Base-by-base conservation (phyloP, 106 monocot species). In the Phalaenopsis aphrodite region DNA sequence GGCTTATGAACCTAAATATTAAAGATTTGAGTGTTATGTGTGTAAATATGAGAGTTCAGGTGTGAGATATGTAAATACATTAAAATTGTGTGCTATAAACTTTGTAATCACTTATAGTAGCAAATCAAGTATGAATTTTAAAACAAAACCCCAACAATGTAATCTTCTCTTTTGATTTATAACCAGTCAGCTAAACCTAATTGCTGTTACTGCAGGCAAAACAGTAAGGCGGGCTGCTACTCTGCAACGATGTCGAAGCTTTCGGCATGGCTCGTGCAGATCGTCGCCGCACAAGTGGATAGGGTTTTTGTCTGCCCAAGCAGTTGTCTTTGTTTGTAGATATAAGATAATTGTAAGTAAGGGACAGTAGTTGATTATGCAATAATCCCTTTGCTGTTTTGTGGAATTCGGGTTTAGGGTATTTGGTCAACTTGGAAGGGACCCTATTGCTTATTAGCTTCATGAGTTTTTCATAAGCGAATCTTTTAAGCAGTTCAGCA, bases 331-430 rank as follows among this genome's bases (percentile, higher is more conserved):
- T 69, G 30, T 69, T 37, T 69, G 69, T 69, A 69, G 69, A 69
- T 69, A 14, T 69, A 69, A 36, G 11, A 36, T 61, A 5, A 3
- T 21, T 5, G 0, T 56, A 56, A 15, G 56, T 56, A 2, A 5
- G 69, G 69, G 4, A 69, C 14, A 36, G 38, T 69, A 5, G 23
- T 69, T 39, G 4, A 37, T 69, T 39, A 69, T 69, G 4, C 15
- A 69, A 69, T 69, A 69, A 69, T 69, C 37, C 69, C 30, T 30
- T 69, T 69, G 39, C 69, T 38, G 68, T 37, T 69, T 39, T 69
- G 69, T 69, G 12, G 5, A 39, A 69, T 12, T 61, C 5, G 61
- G 30, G 30, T 21, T n/a, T 45, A 45, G 61, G 57, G 1, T 21
- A 52, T 52, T 10, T 12, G 52, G 14, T 52, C 15, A 65, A 65